These are phyloP conservation scores for Stagonosporopsis tanaceti DNA, from an alignment of 2,329 filamentous ascomycete genomes.

Conservation along the genomic window DNA sequence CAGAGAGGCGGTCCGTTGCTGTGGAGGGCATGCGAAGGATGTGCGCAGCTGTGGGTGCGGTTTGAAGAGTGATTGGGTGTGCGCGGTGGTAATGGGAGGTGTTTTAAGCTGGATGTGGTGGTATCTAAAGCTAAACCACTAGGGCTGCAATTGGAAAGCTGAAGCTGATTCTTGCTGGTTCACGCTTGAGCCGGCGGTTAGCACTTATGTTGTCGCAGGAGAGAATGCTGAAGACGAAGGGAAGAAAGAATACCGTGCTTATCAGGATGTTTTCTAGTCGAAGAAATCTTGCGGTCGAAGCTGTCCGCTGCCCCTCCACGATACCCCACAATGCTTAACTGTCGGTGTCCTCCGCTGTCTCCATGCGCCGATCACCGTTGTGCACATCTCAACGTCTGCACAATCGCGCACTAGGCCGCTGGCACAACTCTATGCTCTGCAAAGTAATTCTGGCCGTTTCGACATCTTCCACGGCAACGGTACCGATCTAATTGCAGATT, in stretches of 20 bases:
- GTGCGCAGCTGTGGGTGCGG: background rate
- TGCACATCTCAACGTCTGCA: slow-evolving; percentile 10
- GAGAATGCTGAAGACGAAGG: background rate
- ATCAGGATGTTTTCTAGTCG: background rate
- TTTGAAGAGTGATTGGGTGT: background rate
- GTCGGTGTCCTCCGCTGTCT: slow-evolving; percentile 16
- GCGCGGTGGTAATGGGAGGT: background rate
- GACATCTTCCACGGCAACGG: slow-evolving; percentile 9
- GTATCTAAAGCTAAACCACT: background rate
- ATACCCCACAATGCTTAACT: slow-evolving; percentile 9
- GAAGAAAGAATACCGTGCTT: background rate
- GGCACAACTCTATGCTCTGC: background rate
- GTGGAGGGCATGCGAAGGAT: slow-evolving; percentile 28
- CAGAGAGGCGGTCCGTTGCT: slow-evolving; percentile 31
- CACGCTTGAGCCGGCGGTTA: background rate
- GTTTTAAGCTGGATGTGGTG: background rate
- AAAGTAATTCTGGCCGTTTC: background rate
- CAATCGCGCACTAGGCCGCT: slow-evolving; percentile 4
- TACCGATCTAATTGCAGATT: slow-evolving; percentile 6
- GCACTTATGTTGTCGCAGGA: background rate
- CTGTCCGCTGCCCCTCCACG: slow-evolving; percentile 13
- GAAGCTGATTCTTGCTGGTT: background rate
- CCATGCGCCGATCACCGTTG: slow-evolving; percentile 18
- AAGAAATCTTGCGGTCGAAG: background rate
- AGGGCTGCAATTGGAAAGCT: background rate